phyloP scores from a whole-genome alignment of 2,329 filamentous ascomycete species.

The Pezicula radicicola region DNA sequence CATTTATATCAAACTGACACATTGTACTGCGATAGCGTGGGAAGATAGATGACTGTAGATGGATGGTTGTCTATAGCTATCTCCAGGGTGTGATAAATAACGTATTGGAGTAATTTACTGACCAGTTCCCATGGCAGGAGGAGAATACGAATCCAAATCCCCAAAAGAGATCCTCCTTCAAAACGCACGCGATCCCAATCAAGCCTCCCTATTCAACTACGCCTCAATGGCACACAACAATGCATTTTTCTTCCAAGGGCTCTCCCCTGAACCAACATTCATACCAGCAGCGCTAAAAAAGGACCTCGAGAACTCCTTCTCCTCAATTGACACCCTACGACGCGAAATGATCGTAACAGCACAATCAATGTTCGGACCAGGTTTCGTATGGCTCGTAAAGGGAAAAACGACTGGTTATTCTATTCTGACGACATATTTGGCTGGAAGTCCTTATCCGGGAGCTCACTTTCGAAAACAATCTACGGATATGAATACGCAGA shows the following conservation, averaged over 20 bases:
- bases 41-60: neutral
- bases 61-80: neutral
- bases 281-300: conserved; percentile 55
- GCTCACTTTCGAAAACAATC: conserved; percentile 73
- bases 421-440: conserved; percentile 85
- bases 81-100: neutral
- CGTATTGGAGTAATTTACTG: conserved; percentile 1
- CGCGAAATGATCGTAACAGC: conserved; percentile 79
- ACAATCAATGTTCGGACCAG: conserved; percentile 90
- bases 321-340: conserved; percentile 77
- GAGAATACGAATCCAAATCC: conserved; percentile 13
- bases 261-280: conserved; percentile 40
- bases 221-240: conserved; percentile 97
- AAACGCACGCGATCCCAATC: conserved; percentile 73
- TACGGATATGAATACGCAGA: conserved; percentile 68
- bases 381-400: conserved; percentile 91
- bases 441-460: conserved; percentile 81
- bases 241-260: conserved; percentile 71
- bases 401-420: conserved; percentile 46
- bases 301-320: conserved; percentile 69
- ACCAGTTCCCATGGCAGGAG: conserved; percentile 12
- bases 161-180: conserved; percentile 68
- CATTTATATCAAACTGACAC: conserved; percentile 1
- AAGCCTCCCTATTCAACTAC: conserved; percentile 87
- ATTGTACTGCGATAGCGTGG: neutral